Base-by-base conservation (phyloP, 768 basidiomycete genomes). In the Scleroderma citrinum region DNA sequence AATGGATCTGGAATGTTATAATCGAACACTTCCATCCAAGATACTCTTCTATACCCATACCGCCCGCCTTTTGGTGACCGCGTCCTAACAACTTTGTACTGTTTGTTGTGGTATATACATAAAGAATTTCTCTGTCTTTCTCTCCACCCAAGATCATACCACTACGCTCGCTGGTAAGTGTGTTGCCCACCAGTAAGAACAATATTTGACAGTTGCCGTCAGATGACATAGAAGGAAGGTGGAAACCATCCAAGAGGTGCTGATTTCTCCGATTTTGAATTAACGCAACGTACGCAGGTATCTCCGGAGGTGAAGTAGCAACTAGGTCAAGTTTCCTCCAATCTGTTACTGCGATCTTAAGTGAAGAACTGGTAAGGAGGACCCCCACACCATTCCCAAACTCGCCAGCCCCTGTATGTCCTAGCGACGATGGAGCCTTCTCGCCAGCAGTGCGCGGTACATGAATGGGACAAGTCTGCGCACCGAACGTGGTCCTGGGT, bases 201-300 rank as follows among this genome's bases (percentile, higher is more conserved):
- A 8, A 70, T n/a, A n/a, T 53, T 26, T 57, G 54, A 0, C 59
- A 63, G 48, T 58, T 44, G 4, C 60, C 62, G 4, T 51, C 50
- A 51, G 7, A 54, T 61, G 2, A 56, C 49, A 26, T 63, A 64
- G 1, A 50, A 56, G 1, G 65, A 66, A 0, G 63, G 52, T 1
- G 68, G 59, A 55, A 78, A 73, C 75, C 77, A 77, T 0, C 76
- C 75, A 14, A 75, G 59, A 0, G 68, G 60, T 26, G 65, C 62
- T 3, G 73, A 70, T 0, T 21, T 32, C 6, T 44, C 36, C 17
- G 37, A 31, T 20, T 46, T 51, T 54, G 30, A 29, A 26, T 26
- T 24, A 10, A 44, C 26, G 30, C 41, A 34, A 5, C 26, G 20
- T 41, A 5, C 21, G 5, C 19, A 7, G 14, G 5, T 4, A 42